phyloP scores from a whole-genome alignment of 768 basidiomycete species.

The Podaxis sp. region DNA sequence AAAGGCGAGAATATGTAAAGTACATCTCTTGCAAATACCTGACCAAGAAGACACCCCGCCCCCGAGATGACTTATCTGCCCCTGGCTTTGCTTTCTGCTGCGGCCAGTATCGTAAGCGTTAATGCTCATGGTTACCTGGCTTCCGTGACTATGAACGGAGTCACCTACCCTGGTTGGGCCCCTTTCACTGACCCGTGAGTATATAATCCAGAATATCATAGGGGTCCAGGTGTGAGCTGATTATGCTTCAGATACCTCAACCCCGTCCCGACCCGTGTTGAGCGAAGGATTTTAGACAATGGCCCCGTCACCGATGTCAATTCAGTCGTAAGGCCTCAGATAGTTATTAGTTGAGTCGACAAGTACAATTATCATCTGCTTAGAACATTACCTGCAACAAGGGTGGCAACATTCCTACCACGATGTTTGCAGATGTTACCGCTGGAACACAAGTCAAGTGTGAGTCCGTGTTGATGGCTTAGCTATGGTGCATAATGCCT shows the following conservation, averaged over 20 bases:
- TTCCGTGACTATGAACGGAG: constrained; percentile 13
- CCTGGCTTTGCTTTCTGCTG: neutral
- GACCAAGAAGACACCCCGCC: neutral
- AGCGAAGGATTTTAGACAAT: constrained; percentile 17
- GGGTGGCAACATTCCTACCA: constrained; percentile 23
- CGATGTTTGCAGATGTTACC: constrained; percentile 18
- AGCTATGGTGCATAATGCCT: neutral
- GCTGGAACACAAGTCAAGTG: constrained; percentile 21
- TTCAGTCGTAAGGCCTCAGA: neutral
- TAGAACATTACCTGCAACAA: constrained; percentile 22
- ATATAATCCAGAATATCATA: neutral
- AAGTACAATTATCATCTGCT: neutral
- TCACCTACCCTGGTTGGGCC: constrained; percentile 18
- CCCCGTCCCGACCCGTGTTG: constrained; percentile 10
- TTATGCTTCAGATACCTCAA: constrained; percentile 5
- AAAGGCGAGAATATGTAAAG: neutral
- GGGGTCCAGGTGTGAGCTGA: neutral
- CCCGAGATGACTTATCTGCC: neutral
- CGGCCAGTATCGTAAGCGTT: constrained; percentile 7
- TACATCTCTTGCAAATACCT: neutral
- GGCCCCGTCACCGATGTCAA: constrained; percentile 20
- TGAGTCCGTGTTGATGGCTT: neutral
- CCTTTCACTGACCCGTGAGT: constrained; percentile 18
- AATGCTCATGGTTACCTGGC: constrained; percentile 16
- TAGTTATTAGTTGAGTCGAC: neutral